Evolutionary conservation across 352 stramenopile genomes (phyloP).

Genomic region (Pythium chondricola): DNA sequence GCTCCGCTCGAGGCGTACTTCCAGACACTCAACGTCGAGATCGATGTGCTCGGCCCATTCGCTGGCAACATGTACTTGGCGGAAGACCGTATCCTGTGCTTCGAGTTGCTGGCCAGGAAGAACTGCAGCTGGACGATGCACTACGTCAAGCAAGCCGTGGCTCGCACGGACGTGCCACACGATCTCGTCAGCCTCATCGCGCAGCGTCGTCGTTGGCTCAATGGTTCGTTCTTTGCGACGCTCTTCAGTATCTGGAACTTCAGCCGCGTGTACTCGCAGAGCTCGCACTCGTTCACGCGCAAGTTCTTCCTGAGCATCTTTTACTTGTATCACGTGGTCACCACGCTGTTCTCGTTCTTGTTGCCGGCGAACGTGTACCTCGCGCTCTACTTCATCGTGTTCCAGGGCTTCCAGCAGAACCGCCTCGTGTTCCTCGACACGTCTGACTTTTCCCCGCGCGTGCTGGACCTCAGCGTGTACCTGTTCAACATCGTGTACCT

Average conservation of each 20-base stretch:
- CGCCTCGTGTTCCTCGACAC: conserved; percentile 76
- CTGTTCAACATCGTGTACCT: conserved; percentile 79
- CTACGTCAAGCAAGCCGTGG: conserved; percentile 80
- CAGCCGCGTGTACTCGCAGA: conserved; percentile 78
- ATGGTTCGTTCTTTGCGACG: conserved; percentile 84
- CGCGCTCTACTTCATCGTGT: conserved; percentile 82
- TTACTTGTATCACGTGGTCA: conserved; percentile 75
- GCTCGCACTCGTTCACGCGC: conserved; percentile 58
- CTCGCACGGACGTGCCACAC: conserved; percentile 75
- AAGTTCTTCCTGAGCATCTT: conserved; percentile 68
- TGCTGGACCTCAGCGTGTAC: conserved; percentile 62
- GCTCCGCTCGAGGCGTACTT: conserved; percentile 80
- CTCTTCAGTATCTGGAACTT: conserved; percentile 86
- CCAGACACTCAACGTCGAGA: conserved; percentile 74
- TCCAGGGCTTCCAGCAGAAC: conserved; percentile 86
- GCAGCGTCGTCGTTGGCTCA: conserved; percentile 84
- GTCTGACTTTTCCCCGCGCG: conserved; percentile 45
- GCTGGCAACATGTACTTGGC: conserved; percentile 87
- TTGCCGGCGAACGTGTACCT: conserved; percentile 80
- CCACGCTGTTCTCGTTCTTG: conserved; percentile 67
- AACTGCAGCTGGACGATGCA: conserved; percentile 85
- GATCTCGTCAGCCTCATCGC: conserved; percentile 80
- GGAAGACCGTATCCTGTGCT: conserved; percentile 82
- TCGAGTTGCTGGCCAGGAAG: conserved; percentile 78
- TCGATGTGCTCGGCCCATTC: conserved; percentile 77